Evolutionary conservation across 495 filamentous ascomycete genomes (phyloP), one percentile per base, ranked within the genome.

Genomic region (Neurospora sp.): DNA sequence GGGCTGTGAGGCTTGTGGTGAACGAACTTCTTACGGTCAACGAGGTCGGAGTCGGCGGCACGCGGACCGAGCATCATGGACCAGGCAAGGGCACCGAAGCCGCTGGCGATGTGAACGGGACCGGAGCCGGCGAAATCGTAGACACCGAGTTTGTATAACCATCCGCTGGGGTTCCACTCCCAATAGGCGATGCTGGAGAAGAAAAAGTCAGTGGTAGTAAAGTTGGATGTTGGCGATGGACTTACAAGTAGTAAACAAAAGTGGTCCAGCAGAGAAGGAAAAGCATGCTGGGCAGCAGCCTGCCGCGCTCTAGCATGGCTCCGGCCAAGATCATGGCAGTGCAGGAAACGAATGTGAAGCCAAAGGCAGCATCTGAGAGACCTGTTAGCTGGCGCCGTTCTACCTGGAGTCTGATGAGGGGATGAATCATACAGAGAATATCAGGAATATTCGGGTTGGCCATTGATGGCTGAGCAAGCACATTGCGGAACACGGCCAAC

Each of bases 241-340:
- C 72, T 73, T 22, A 75, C 74, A 73, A 69, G 68, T 73, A 78
- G 81, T 96, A 96, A 73, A 96, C 91, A 74, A 97, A 81, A 27
- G 93, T 97, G 4, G 90, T 85, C 93, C 93, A 97, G 78, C 94
- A 82, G 79, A 96, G 94, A 82, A 93, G 92, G 85, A 96, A 97
- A 77, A 97, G 85, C 75, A 96, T 87, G 80, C 90, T 93, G 9
- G 93, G 93, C 37, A 94, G 83, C 41, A 97, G 91, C 73, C 92
- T 89, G 27, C 93, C 93, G 76, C 93, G 88, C 79, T 97, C 93
- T 0, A 79, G 72, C 42, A 75, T 75, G 27, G 74, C 76, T 16
- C 77, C 77, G 2, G 75, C 74, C 72, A 79, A 61, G 27, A 79
- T 79, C 73, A 76, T 74, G 65, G 73, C 77, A 39, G 76, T 79